A percentile compares a stretch with the other conserved stretches of the same genome.
phyloP scores from a whole-genome alignment of 192 early-diverging fungal species.

The Umbelopsis sp. region DNA sequence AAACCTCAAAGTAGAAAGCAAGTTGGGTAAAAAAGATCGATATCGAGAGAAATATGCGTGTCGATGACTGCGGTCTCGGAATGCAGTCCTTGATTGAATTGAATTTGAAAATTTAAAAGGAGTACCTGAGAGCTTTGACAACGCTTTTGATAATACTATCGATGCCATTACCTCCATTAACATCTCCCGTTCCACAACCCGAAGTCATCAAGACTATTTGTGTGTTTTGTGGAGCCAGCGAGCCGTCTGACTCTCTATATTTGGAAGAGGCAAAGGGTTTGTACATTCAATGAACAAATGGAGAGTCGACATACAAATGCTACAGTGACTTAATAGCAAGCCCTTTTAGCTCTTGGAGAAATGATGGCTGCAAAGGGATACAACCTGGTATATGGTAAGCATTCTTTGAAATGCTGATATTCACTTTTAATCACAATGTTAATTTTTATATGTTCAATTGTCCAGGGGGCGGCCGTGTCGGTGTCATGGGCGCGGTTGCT shows the following conservation, averaged over 20 bases:
- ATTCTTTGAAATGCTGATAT: background rate
- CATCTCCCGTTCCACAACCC: background rate
- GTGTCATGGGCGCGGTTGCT: slow-evolving; percentile 89
- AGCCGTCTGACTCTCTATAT: slow-evolving; percentile 47
- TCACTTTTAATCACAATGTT: background rate
- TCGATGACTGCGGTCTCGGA: too few relatives aligned
- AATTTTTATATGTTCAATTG: background rate
- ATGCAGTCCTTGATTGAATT: too few relatives aligned
- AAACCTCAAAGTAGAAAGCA: background rate
- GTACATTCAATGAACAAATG: background rate
- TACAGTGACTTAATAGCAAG: too few relatives aligned
- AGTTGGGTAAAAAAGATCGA: too few relatives aligned
- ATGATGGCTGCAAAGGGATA: slow-evolving; percentile 58
- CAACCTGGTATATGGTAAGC: slow-evolving; percentile 67
- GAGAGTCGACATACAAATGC: too few relatives aligned
- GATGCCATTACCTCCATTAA: slow-evolving; percentile 14
- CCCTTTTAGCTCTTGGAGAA: slow-evolving; percentile 49
- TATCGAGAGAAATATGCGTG: too few relatives aligned
- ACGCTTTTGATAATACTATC: background rate
- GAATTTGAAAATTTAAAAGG: too few relatives aligned
- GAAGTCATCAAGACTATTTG: slow-evolving; percentile 26
- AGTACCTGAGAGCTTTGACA: too few relatives aligned
- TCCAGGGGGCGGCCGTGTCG: slow-evolving; percentile 60
- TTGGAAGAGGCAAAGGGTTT: slow-evolving; percentile 46
- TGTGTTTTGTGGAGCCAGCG: slow-evolving; percentile 28